A percentile compares a stretch with the other conserved stretches of the same genome.
Conservation (phyloP, 176 grass and related monocot genomes). For the Thalia dealbata region DNA sequence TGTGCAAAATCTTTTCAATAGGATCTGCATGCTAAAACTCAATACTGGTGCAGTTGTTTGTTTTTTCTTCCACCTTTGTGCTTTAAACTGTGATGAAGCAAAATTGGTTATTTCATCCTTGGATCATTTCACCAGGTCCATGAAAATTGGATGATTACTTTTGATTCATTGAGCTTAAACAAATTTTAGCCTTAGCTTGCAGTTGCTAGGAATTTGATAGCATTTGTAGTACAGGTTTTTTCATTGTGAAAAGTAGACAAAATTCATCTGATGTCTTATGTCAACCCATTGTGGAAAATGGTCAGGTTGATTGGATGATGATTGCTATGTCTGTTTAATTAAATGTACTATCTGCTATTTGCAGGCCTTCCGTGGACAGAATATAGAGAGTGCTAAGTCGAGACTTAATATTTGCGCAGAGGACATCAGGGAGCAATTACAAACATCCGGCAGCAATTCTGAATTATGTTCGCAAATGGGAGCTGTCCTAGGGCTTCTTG, state of each 20-base stretch:
- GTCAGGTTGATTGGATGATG: not conserved
- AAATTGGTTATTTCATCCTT: not conserved
- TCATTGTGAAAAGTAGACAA: not conserved
- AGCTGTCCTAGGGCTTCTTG: slow-evolving; percentile 86
- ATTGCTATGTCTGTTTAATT: not conserved
- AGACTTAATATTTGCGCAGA: slow-evolving; percentile 77
- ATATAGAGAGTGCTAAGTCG: slow-evolving; percentile 82
- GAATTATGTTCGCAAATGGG: slow-evolving; percentile 88
- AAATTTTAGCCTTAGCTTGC: not conserved
- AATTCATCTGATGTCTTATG: not conserved
- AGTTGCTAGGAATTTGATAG: not conserved
- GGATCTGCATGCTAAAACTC: not conserved
- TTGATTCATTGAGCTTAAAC: not conserved
- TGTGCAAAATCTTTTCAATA: slow-evolving; percentile 14
- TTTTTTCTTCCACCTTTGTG: not conserved
- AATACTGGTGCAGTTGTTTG: not conserved
- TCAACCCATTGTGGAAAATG: not conserved
- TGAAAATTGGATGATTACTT: not conserved
- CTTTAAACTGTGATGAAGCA: not conserved
- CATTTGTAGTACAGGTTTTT: not conserved
- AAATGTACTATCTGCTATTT: not conserved
- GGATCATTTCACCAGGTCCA: not conserved
- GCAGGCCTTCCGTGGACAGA: slow-evolving; percentile 68
- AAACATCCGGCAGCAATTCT: slow-evolving; percentile 39
- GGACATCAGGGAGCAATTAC: slow-evolving; percentile 80